Base-by-base conservation (phyloP, 2,329 filamentous ascomycete genomes). In the Seiridium cupressi region DNA sequence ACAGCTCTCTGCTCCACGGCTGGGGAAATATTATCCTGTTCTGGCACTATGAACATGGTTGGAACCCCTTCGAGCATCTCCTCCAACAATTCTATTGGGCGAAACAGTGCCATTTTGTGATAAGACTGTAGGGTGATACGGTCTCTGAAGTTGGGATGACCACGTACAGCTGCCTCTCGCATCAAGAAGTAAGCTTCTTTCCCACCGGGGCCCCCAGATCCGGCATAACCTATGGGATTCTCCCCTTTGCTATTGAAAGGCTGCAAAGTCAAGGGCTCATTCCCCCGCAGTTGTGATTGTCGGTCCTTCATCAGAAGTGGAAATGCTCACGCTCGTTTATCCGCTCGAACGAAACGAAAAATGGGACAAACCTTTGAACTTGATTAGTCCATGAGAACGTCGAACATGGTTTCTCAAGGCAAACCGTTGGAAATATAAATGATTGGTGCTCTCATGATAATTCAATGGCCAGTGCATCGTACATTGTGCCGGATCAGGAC, bases 61-160 rank as follows among this genome's bases (percentile, higher is more conserved):
- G 18, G 18, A 26, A 26, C 18, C 18, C 18, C 18, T 26, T 26
- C 18, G 18, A 26, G 18, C 18, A 26, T 4, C 47, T 18, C n/a
- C 5, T 51, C n/a, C 7, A 51, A 11, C 4, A 32, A 7, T 7
- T 63, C 60, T 26, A 59, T 57, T 0, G 69, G 68, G 26, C 64
- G 47, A 32, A 62, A 70, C 31, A 66, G 6, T 3, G 66, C 68
- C 44, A 72, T 44, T 56, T 67, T 67, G 42, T 68, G 60, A 60
- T 70, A 70, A 8, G 61, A 68, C 63, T 70, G 67, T 26, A 73
- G 47, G 7, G 68, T 69, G 38, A 66, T 72, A 32, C 63, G 63
- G 46, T 68, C 53, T 1, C 64, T 58, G n/a, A 70, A 72, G 44
- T 62, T 63, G 1, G 69, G 63, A 34, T 61, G 56, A 4, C 64